phyloP scores from a whole-genome alignment of 2,329 filamentous ascomycete species.

The Endothia cerciana region DNA sequence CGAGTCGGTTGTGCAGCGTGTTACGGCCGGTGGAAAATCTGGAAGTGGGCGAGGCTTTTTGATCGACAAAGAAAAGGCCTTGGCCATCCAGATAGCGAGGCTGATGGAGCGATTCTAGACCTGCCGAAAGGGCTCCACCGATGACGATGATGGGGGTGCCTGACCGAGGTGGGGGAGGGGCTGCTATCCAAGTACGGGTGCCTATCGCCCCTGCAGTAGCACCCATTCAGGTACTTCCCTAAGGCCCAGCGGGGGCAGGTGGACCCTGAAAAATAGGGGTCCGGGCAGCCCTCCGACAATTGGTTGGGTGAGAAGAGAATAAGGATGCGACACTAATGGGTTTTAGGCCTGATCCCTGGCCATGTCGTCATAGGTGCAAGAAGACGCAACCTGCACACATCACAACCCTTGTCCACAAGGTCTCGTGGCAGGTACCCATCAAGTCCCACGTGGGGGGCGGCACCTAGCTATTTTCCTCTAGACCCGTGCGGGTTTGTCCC shows the following conservation, averaged over 20 bases:
- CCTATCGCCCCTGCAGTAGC: neutral
- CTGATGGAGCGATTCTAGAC: slow-evolving; percentile 28
- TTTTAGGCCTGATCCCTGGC: slow-evolving; percentile 20
- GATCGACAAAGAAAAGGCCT: neutral
- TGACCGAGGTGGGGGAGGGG: neutral
- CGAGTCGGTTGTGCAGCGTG: neutral
- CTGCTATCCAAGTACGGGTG: slow-evolving; percentile 6
- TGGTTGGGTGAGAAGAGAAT: slow-evolving; percentile 18
- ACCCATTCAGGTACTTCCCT: neutral
- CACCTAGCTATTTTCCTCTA: slow-evolving; percentile 1
- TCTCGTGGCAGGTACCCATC: slow-evolving; percentile 12
- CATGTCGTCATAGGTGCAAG: slow-evolving; percentile 26
- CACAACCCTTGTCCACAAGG: neutral
- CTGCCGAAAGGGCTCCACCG: slow-evolving; percentile 20
- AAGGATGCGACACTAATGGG: slow-evolving; percentile 16
- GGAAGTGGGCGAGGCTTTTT: neutral
- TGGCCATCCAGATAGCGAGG: neutral
- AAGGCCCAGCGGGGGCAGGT: slow-evolving; percentile 12
- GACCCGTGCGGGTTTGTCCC: neutral
- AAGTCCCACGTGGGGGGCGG: slow-evolving; percentile 1
- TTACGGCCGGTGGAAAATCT: neutral
- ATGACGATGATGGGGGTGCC: slow-evolving; percentile 28
- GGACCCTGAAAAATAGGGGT: slow-evolving; percentile 25
- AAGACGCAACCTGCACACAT: neutral
- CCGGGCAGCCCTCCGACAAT: neutral